Conservation (phyloP, 108 stramenopile genomes). For the Craspedostauros australis region DNA sequence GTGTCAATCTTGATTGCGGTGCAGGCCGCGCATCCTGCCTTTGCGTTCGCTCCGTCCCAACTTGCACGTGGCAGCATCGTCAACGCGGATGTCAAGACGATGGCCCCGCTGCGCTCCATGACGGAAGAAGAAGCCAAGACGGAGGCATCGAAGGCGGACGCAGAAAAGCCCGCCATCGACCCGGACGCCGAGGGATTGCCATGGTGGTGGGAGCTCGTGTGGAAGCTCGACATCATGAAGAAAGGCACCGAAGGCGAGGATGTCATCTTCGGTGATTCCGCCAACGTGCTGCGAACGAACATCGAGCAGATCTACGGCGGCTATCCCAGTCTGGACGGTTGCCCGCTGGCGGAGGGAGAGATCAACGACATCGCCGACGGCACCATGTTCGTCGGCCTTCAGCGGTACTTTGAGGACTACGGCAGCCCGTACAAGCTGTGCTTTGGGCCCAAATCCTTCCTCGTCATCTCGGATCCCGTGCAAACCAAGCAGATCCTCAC, state of each 20-base stretch:
- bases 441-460: constrained; percentile 95
- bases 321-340: constrained; percentile 83
- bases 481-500: constrained; percentile 82
- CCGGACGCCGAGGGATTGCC: constrained; percentile 62
- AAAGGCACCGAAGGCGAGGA: constrained; percentile 52
- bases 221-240: constrained; percentile 70
- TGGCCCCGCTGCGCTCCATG: neutral
- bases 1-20: too few species aligned
- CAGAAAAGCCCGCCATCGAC: constrained; percentile 4
- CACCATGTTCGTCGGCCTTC: constrained; percentile 90
- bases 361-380: constrained; percentile 85
- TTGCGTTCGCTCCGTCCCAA: too few species aligned
- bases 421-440: constrained; percentile 93
- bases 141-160: neutral
- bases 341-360: constrained; percentile 91
- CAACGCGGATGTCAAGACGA: neutral
- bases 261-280: constrained; percentile 74
- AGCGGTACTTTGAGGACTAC: constrained; percentile 72
- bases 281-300: constrained; percentile 76
- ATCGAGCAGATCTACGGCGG: constrained; percentile 95
- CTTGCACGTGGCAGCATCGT: neutral
- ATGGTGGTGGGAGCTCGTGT: constrained; percentile 87
- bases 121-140: constrained; percentile 7
- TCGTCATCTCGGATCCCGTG: constrained; percentile 90
- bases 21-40: too few species aligned